Base-by-base conservation (phyloP, 73 alveolate genomes). In the Paramecium bursaria region DNA sequence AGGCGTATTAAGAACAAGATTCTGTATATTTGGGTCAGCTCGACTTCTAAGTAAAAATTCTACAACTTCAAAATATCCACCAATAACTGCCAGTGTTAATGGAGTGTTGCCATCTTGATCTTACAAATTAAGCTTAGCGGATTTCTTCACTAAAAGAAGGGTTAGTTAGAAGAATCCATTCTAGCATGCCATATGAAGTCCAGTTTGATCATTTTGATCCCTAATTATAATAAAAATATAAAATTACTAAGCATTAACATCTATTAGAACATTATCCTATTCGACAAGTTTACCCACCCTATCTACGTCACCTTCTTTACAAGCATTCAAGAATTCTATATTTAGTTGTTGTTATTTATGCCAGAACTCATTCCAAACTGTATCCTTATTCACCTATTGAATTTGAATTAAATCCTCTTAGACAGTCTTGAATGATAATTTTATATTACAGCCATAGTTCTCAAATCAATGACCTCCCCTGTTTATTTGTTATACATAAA, bases 21-120 rank as follows among this genome's bases (percentile, higher is more conserved):
- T 75, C 17, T 50, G 31, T 15, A 30, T 17, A 53, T 74, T 51
- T 2, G 47, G 33, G 47, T 74, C 47, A 14, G 87, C 87, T 48
- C 54, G 30, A 2, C 33, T 25, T 4, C 7, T 14, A 21, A 52
- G 47, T 3, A 74, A 44, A 4, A 74, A 47, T 35, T n/a, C 15
- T 11, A 52, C 87, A 17, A 74, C 7, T 4, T 44, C 54, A 17
- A 4, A 14, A 26, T 74, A 22, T 5, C 47, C 47, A 14, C 27
- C 27, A 42, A 19, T 74, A 0, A 48, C 74, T 25, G 50, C 80
- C 11, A 74, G 13, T 42, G 21, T 39, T 30, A 67, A 67, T 21
- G 82, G 60, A 3, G 60, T 67, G 10, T 17, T 39, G 6, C 87
- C 87, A 47, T 74, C 50, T 17, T 55, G 31, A 52, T 74, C 87